Base-by-base conservation (phyloP, 768 basidiomycete species). In the Termitomyces sp. region DNA sequence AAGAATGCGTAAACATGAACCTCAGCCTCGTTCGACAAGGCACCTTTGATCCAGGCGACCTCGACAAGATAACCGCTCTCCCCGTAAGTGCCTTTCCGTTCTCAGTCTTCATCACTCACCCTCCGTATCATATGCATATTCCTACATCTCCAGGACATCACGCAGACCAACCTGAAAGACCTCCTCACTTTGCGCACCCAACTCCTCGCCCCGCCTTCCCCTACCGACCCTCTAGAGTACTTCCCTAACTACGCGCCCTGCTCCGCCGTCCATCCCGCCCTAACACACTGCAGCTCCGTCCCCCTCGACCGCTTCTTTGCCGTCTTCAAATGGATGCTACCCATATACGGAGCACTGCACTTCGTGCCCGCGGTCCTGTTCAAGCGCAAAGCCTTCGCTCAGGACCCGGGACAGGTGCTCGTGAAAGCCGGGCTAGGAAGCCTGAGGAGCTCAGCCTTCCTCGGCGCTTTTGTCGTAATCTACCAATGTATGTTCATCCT, bases 271-370 rank as follows among this genome's bases (percentile, higher is more conserved):
- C 95, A 98, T 65, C 95, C 95, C 2, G 83, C 61, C 68, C 75
- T 69, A 33, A 80, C 87, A 20, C 79, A 77, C 9, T 94, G 91
- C 68, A 64, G 73, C 6, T 69, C 74, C 10, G 84, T 85, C 2
- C 83, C 82, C 13, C 60, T 86, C n/a, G 80, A 83, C 39, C 85
- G 93, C 29, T 90, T 94, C 71, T 79, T 87, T 63, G 75, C 81
- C 18, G 94, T 97, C 6, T 90, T 88, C 69, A 83, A 81, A 72
- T 95, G 82, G 89, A 93, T 90, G 73, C 69, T 89, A 45, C 88
- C 85, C 3, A 83, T 88, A 41, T 98, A 98, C 64, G 87, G 91
- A 22, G 94, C 92, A 0, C 72, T 98, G 33, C 96, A 98, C 69
- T 81, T 97, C 58, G 82, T 97, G 29, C 95, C 96, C 1, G 80